Evolutionary conservation across 2,329 filamentous ascomycete genomes (phyloP), one percentile per base, ranked within the genome.

Genomic region (Ascochyta lentis): DNA sequence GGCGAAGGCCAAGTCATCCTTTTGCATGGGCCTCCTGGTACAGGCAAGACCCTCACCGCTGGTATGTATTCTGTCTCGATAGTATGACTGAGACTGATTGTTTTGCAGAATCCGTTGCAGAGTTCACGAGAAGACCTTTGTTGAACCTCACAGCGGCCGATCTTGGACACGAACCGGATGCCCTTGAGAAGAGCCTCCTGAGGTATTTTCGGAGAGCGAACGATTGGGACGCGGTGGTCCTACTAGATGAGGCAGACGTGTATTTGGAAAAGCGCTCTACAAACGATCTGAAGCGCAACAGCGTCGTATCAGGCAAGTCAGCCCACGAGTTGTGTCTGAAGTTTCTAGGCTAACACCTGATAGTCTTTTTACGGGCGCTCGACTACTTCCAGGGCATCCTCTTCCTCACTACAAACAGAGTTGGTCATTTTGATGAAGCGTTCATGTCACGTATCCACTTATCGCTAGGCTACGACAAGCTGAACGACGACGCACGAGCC

Each of bases 401-500:
- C 1, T 77, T 79, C 48, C 59, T 79, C 16, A 78, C 75, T 0
- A 65, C 66, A 0, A 66, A 68, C 35, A 37, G 63, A 6, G 49
- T 68, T 1, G 56, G 50, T 31, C 91, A 89, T 0, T 95, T 96
- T 67, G 92, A 96, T 65, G 90, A 94, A 59, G 92, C 92, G 0
- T 96, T 96, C 80, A 89, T 93, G 69, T 91, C 88, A 4, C 86
- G 92, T 23, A 95, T 95, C 60, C 91, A 96, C 73, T 86, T 96
- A 57, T 89, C 90, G 0, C 77, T 96, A 8, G 84, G 89, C 26
- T 96, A 96, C 35, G 55, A 60, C 1, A 52, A 63, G 6, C 61
- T 73, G 19, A 42, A 42, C 4, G 43, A 60, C 31, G 1, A 34
- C 4, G 26, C 41, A 7, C 41, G 49, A 1, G 26, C 19, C 9